A percentile compares a stretch with the other conserved stretches of the same genome.
Conservation (phyloP, 2,329 filamentous ascomycete species). For the Epichloe hybrida region DNA sequence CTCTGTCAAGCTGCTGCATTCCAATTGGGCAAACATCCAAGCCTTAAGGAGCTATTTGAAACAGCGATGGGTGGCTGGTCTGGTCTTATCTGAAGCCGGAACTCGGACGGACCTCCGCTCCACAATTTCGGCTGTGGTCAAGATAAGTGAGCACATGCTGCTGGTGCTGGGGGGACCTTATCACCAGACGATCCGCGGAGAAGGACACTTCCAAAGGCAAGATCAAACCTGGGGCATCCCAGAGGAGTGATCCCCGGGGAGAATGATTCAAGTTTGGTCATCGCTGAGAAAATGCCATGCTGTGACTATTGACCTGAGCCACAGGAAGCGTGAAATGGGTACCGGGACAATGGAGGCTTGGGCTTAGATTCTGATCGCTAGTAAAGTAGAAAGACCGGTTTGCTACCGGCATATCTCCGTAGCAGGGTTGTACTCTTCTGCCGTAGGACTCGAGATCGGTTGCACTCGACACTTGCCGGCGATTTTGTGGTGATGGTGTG, state of each 20-base stretch:
- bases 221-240: not conserved
- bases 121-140: not conserved
- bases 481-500: too few relatives aligned
- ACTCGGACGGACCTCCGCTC: not conserved
- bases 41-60: not conserved
- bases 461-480: too few relatives aligned
- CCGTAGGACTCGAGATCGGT: too few relatives aligned
- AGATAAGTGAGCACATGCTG: not conserved
- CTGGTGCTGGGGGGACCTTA: not conserved
- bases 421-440: too few relatives aligned
- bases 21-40: not conserved
- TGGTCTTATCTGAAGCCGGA: slow-evolving; percentile 1
- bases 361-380: too few relatives aligned
- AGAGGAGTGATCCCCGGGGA: not conserved
- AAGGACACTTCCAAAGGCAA: not conserved
- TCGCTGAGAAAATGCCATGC: not conserved
- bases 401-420: too few relatives aligned
- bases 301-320: not conserved
- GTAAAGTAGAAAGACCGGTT: too few relatives aligned
- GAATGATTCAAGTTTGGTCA: not conserved
- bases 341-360: not conserved
- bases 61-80: slow-evolving; percentile 1
- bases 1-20: not conserved
- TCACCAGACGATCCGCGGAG: slow-evolving; percentile 3
- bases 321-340: not conserved